Evolutionary conservation across 2,329 filamentous ascomycete species (phyloP).

Genomic region (Eutypella sp.): DNA sequence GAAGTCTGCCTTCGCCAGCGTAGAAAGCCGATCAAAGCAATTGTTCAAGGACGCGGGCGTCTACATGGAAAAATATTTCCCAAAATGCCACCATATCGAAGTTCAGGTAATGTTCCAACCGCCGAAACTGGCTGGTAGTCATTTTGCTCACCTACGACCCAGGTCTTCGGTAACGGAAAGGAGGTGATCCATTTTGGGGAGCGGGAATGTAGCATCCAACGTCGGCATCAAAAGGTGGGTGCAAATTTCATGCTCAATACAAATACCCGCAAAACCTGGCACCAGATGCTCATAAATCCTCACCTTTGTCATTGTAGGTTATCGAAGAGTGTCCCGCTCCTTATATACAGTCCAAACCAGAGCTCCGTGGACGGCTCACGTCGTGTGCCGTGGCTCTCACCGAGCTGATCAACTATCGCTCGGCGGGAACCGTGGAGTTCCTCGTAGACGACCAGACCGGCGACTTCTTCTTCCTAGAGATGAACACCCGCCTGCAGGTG

Average conservation of each 20-base stretch:
- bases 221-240: slow-evolving; percentile 64
- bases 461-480: slow-evolving; percentile 53
- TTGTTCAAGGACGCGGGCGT: slow-evolving; percentile 58
- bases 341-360: slow-evolving; percentile 38
- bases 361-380: slow-evolving; percentile 26
- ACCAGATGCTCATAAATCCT: too few species aligned
- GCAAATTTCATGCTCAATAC: too few species aligned
- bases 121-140: too few species aligned
- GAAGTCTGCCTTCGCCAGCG: slow-evolving; percentile 45
- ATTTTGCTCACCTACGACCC: background rate
- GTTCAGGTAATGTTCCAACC: slow-evolving; percentile 39
- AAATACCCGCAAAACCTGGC: too few species aligned
- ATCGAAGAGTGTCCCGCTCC: slow-evolving; percentile 66
- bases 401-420: slow-evolving; percentile 23
- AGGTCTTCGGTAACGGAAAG: slow-evolving; percentile 56
- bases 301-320: slow-evolving; percentile 24
- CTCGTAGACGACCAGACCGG: slow-evolving; percentile 58
- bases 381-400: slow-evolving; percentile 9
- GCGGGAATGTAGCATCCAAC: slow-evolving; percentile 62
- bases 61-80: slow-evolving; percentile 60
- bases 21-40: slow-evolving; percentile 49
- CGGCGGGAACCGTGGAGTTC: slow-evolving; percentile 43
- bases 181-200: slow-evolving; percentile 59
- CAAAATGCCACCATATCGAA: slow-evolving; percentile 59
- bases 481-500: slow-evolving; percentile 63